Conservation (phyloP, 768 basidiomycete genomes). For the Lentinus brumalis region DNA sequence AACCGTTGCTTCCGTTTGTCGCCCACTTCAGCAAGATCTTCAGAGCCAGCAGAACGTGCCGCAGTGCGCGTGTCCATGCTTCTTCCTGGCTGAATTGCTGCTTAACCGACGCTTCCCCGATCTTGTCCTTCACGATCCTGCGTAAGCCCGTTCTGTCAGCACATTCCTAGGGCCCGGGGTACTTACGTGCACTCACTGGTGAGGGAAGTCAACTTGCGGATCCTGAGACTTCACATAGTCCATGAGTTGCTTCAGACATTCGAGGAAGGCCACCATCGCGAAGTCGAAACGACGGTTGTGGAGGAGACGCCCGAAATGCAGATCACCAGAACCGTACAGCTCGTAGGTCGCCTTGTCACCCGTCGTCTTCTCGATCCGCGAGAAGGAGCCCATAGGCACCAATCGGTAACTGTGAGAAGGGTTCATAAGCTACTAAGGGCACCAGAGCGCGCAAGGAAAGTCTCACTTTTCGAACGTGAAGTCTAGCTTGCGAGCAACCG, state of each 20-base stretch:
- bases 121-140: slow-evolving; percentile 92
- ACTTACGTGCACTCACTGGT: slow-evolving; percentile 62
- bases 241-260: slow-evolving; percentile 90
- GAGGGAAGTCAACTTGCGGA: slow-evolving; percentile 72
- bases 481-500: slow-evolving; percentile 89
- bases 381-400: slow-evolving; percentile 94
- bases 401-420: slow-evolving; percentile 71
- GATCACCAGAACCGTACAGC: slow-evolving; percentile 91
- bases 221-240: slow-evolving; percentile 83
- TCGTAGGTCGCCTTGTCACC: slow-evolving; percentile 89
- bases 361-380: slow-evolving; percentile 80
- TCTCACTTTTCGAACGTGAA: slow-evolving; percentile 83
- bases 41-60: slow-evolving; percentile 86
- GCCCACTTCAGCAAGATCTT: slow-evolving; percentile 89
- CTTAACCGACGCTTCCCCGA: slow-evolving; percentile 93
- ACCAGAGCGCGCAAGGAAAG: not conserved
- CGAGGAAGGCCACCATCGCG: slow-evolving; percentile 95
- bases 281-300: slow-evolving; percentile 96
- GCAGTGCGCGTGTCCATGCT: slow-evolving; percentile 89
- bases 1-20: slow-evolving; percentile 74
- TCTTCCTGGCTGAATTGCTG: slow-evolving; percentile 95
- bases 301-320: slow-evolving; percentile 83
- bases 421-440: slow-evolving; percentile 3
- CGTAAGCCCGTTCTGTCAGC: too few species aligned
- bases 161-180: not conserved